Evolutionary conservation across 129 eudicot species (phyloP), one percentile per base, ranked within the genome.

Genomic region (Pittosporum tobira): DNA sequence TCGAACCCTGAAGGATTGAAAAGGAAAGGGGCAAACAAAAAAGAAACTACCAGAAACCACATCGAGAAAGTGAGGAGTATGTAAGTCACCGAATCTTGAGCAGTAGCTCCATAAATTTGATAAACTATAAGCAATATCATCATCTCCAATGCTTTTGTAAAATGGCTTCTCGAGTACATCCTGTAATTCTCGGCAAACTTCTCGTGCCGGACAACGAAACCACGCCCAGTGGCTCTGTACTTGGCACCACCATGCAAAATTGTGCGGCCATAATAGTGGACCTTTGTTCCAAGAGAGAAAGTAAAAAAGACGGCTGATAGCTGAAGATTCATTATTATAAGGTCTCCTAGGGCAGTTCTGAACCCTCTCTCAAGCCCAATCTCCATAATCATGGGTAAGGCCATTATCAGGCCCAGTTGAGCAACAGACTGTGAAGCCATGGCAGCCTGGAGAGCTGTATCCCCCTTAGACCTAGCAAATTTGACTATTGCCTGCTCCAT

Each of bases 161-260:
- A 93, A 77, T 93, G 99, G 78, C 99, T 93, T 58, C 94, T 81
- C 12, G 99, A 93, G 58, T 93, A 93, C 99, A 93, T 87, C 59
- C 99, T 77, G 73, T 93, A 93, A 51, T 93, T 93, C 70, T 93
- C 99, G 5, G 99, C 99, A 76, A 83, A 93, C 62, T 84, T 93
- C 75, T 93, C 99, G 37, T 93, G 99, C 19, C 96, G 64, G 11
- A 93, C 99, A 13, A 93, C 99, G 51, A 93, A 93, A 22, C 99
- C 99, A 71, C 99, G 99, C 29, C 99, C 99, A 1, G 99, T 93
- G 57, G 99, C 99, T 73, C 99, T 68, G 77, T 93, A 93, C 62
- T 84, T 83, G 31, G 99, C 99, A 36, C 99, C 99, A 21, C 99
- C 99, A 46, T 93, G 99, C 63, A 93, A 67, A 44, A 93, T 60